phyloP scores from a whole-genome alignment of 2,329 filamentous ascomycete species.

The Cadophora gregata region DNA sequence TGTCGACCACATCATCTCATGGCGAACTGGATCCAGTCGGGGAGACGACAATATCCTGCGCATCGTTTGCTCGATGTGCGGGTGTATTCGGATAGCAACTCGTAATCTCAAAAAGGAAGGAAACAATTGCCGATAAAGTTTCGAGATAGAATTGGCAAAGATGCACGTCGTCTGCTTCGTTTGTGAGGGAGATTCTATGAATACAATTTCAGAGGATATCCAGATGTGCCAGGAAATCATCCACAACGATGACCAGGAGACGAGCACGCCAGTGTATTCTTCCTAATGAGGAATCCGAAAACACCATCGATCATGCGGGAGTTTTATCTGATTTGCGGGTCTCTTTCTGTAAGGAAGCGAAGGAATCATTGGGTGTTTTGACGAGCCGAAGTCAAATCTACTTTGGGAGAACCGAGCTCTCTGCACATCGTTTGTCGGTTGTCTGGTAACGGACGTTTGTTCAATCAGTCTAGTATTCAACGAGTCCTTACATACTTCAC shows the following conservation, averaged over 20 bases:
- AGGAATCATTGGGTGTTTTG: not conserved
- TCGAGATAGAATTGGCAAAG: not conserved
- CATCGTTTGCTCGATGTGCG: not conserved
- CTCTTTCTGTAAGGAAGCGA: not conserved
- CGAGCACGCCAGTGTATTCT: not conserved
- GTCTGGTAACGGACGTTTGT: not conserved
- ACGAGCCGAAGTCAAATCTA: not conserved
- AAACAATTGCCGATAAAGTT: not conserved
- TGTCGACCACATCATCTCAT: no score
- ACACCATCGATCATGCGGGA: not conserved
- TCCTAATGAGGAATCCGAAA: not conserved
- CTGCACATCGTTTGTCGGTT: slow-evolving; percentile 10
- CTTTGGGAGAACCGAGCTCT: not conserved
- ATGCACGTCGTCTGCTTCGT: slow-evolving; percentile 6
- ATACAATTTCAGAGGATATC: not conserved
- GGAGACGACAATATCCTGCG: not conserved
- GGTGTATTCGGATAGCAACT: not conserved
- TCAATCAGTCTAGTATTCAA: not conserved
- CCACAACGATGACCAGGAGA: not conserved
- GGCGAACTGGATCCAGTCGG: no score
- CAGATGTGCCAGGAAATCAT: not conserved
- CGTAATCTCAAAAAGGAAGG: not conserved
- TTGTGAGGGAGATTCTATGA: not conserved
- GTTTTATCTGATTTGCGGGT: not conserved
- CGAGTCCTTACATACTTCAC: not conserved